These are phyloP conservation scores for Capsaspora owczarzaki DNA, from an alignment of 78 protist species.

Conservation along the genomic window DNA sequence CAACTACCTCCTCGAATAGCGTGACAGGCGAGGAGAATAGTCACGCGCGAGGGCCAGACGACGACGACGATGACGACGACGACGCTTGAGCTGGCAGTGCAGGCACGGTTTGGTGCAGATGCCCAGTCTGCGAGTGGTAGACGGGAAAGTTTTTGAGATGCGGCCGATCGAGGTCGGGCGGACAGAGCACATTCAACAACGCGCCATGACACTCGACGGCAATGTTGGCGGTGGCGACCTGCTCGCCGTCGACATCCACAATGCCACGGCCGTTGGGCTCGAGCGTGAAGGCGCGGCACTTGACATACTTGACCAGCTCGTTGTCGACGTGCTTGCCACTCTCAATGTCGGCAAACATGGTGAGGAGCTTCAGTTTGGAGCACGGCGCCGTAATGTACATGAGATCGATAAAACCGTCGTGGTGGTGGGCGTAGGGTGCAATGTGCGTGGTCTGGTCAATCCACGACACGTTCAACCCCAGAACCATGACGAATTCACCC, in stretches of 20 bases:
- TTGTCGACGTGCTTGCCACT: background rate
- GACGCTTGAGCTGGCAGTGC: too few species aligned
- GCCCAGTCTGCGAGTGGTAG: too few species aligned
- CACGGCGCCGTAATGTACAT: background rate
- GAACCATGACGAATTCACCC: background rate
- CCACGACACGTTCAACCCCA: background rate
- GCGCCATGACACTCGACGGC: background rate
- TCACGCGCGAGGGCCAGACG: too few species aligned
- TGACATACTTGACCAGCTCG: background rate
- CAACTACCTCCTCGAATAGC: too few species aligned
- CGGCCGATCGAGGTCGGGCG: too few species aligned
- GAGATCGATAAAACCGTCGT: background rate
- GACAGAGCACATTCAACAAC: too few species aligned
- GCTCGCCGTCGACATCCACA: conserved; percentile 1
- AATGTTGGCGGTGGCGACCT: background rate
- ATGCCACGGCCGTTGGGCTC: background rate
- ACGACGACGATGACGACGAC: too few species aligned
- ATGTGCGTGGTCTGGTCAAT: background rate
- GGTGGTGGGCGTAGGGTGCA: background rate
- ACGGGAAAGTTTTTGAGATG: too few species aligned
- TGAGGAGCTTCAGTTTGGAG: background rate
- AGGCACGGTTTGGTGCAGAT: too few species aligned
- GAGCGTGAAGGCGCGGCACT: background rate
- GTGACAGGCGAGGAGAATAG: too few species aligned
- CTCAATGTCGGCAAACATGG: background rate